Percentiles rank a stretch among this genome's conserved stretches.
Evolutionary conservation across 2,329 filamentous ascomycete genomes (phyloP).

Genomic region (Aspergillus fischeri): DNA sequence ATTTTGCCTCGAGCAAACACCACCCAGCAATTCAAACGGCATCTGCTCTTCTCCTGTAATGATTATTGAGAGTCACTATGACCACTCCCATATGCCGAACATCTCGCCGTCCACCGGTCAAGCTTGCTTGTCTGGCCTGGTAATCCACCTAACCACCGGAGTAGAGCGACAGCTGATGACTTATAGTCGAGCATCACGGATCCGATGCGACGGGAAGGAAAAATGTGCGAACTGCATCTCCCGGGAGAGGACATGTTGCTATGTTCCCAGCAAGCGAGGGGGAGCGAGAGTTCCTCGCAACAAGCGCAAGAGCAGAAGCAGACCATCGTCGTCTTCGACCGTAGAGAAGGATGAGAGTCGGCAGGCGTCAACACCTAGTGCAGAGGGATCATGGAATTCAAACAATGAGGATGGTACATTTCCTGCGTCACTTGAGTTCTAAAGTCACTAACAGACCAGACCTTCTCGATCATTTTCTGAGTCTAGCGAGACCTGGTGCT

Average conservation of each 20-base stretch:
- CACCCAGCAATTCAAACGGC: background rate
- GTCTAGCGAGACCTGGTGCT: background rate
- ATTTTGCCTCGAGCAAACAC: background rate
- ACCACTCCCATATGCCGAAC: background rate
- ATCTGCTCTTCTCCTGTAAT: background rate
- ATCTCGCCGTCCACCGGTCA: background rate
- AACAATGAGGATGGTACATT: background rate
- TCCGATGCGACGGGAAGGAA: background rate
- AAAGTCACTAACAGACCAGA: background rate
- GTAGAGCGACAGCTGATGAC: background rate
- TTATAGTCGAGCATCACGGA: background rate
- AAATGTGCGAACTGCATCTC: background rate
- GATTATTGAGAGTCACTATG: background rate
- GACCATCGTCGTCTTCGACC: background rate
- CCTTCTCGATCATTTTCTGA: background rate
- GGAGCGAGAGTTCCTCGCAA: background rate
- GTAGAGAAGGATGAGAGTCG: background rate
- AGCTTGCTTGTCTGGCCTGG: background rate
- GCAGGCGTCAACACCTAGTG: background rate
- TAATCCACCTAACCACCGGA: background rate
- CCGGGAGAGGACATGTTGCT: background rate
- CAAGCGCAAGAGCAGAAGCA: background rate
- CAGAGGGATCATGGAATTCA: background rate
- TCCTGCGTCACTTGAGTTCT: background rate
- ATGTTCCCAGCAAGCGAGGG: background rate